Percentiles rank a stretch among this genome's conserved stretches.
These are phyloP conservation scores for Vigna nakashimae DNA, from an alignment of 306 rosid genomes.

Conservation along the genomic window DNA sequence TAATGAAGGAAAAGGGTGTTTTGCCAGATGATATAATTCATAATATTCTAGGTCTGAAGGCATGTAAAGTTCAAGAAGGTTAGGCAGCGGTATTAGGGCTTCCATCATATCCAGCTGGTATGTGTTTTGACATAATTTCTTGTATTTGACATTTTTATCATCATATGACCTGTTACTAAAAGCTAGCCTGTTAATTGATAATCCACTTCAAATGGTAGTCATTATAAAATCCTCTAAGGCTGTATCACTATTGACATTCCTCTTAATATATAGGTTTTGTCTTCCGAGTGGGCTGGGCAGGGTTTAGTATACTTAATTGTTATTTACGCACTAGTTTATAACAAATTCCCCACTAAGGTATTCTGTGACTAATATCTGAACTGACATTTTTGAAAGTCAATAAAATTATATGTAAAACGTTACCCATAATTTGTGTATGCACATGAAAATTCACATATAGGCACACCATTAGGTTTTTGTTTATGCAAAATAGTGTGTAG, in stretches of 20 bases:
- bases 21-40: constrained; percentile 52
- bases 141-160: constrained; percentile 23
- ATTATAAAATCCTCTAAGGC: constrained; percentile 13
- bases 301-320: background rate
- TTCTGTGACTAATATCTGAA: constrained; percentile 18
- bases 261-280: background rate
- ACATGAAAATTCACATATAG: no score
- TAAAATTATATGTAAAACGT: background rate
- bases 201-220: constrained; percentile 17
- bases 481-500: no score
- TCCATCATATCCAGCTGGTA: constrained; percentile 48
- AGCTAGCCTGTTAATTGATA: constrained; percentile 18
- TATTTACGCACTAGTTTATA: background rate
- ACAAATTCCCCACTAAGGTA: background rate
- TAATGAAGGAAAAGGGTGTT: constrained; percentile 57
- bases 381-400: background rate
- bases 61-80: constrained; percentile 27
- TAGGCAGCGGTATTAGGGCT: constrained; percentile 42
- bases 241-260: background rate
- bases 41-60: constrained; percentile 37
- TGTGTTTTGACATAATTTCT: constrained; percentile 24
- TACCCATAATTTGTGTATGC: background rate
- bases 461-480: no score
- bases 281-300: background rate
- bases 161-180: constrained; percentile 22